Percentiles rank a stretch among this genome's conserved stretches.
phyloP scores from a whole-genome alignment of 257 asterid genomes.

The Salvia splendens region DNA sequence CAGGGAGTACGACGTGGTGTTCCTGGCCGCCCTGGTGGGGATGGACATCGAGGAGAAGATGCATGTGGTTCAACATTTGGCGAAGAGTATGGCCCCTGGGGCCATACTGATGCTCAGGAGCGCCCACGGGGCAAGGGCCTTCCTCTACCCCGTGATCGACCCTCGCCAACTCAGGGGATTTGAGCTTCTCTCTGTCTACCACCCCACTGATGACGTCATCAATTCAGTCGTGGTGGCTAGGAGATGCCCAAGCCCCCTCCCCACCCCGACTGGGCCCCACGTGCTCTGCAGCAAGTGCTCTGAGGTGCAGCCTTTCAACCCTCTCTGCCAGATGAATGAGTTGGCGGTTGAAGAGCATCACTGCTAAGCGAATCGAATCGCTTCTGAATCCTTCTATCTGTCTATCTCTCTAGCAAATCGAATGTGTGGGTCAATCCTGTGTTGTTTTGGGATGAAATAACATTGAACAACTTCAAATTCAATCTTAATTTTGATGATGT shows the following conservation, averaged over 20 bases:
- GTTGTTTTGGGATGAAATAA: conserved; percentile 15
- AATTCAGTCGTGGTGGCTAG: conserved; percentile 83
- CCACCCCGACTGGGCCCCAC: conserved; percentile 14
- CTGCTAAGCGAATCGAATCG: conserved; percentile 23
- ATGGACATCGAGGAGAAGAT: conserved; percentile 71
- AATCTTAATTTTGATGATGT: neutral
- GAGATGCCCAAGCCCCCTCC: conserved; percentile 30
- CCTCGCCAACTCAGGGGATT: conserved; percentile 66
- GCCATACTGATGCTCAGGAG: conserved; percentile 79
- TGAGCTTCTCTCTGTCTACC: conserved; percentile 70
- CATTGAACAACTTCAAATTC: neutral
- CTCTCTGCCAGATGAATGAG: conserved; percentile 34
- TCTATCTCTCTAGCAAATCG: neutral
- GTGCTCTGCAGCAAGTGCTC: conserved; percentile 65
- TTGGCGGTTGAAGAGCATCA: conserved; percentile 44
- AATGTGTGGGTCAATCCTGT: neutral
- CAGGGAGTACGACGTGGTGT: conserved; percentile 67
- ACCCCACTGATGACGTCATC: conserved; percentile 87
- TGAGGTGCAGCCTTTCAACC: conserved; percentile 61
- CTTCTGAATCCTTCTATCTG: neutral
- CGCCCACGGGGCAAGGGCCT: conserved; percentile 89
- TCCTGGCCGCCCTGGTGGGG: conserved; percentile 89
- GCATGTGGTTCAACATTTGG: conserved; percentile 56
- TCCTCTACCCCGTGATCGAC: conserved; percentile 80
- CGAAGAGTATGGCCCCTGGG: conserved; percentile 65